Evolutionary conservation across 495 filamentous ascomycete species (phyloP).

Genomic region (Tuber microsphaerosporum): DNA sequence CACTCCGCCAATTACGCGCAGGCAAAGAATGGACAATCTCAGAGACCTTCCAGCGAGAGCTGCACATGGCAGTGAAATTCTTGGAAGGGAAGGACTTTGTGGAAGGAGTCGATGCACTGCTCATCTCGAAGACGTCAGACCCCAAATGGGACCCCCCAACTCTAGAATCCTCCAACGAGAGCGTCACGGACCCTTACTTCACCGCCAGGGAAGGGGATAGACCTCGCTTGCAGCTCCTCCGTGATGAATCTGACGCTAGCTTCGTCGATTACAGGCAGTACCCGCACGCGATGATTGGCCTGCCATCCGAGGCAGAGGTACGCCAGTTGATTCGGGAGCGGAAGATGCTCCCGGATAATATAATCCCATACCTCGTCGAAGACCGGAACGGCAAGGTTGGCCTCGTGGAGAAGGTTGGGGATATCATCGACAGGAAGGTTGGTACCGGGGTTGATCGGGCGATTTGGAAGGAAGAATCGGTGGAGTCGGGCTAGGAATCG

Average conservation of each 20-base stretch:
- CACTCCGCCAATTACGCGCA: slow-evolving; percentile 65
- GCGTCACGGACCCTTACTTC: slow-evolving; percentile 59
- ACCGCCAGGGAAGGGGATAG: slow-evolving; percentile 43
- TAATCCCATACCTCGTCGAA: slow-evolving; percentile 50
- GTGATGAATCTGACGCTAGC: slow-evolving; percentile 36
- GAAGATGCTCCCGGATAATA: slow-evolving; percentile 42
- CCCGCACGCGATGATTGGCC: slow-evolving; percentile 57
- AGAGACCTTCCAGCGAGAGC: slow-evolving; percentile 75
- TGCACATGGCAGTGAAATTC: slow-evolving; percentile 70
- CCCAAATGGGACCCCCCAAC: slow-evolving; percentile 61
- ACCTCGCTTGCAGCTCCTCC: slow-evolving; percentile 51
- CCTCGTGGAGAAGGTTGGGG: slow-evolving; percentile 52
- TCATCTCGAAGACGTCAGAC: slow-evolving; percentile 58
- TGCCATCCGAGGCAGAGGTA: slow-evolving; percentile 70
- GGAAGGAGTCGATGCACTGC: slow-evolving; percentile 69
- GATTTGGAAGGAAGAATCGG: slow-evolving; percentile 28
- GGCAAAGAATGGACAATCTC: slow-evolving; percentile 67
- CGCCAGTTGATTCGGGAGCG: slow-evolving; percentile 48
- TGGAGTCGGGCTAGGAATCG: background rate
- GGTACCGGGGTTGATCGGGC: slow-evolving; percentile 36
- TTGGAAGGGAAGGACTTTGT: slow-evolving; percentile 83
- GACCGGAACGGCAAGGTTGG: slow-evolving; percentile 50
- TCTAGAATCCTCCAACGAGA: slow-evolving; percentile 52
- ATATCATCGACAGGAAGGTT: slow-evolving; percentile 53
- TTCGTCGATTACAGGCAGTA: slow-evolving; percentile 56